phyloP scores from a whole-genome alignment of 805 yeast species.

The Metschnikowia cerradonensis region DNA sequence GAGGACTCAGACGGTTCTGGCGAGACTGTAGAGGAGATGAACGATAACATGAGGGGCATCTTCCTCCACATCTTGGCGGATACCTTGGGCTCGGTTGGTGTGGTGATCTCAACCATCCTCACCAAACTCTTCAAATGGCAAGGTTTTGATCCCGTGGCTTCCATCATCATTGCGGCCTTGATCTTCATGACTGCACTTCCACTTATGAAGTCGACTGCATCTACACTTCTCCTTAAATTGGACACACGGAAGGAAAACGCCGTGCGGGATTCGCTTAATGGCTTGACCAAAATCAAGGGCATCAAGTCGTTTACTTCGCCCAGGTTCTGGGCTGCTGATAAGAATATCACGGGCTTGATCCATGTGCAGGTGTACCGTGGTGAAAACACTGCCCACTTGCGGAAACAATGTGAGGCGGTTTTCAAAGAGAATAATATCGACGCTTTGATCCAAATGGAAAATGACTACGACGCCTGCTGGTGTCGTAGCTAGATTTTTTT shows the following conservation, averaged over 20 bases:
- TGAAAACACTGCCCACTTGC: conserved; percentile 58
- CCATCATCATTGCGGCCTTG: conserved; percentile 77
- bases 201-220: conserved; percentile 73
- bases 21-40: conserved; percentile 40
- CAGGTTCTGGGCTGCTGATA: conserved; percentile 76
- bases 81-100: conserved; percentile 95
- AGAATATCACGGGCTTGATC: conserved; percentile 54
- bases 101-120: conserved; percentile 81
- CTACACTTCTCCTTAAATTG: conserved; percentile 63
- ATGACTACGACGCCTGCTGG: conserved; percentile 64
- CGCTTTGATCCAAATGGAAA: conserved; percentile 66
- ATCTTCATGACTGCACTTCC: conserved; percentile 84
- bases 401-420: conserved; percentile 55
- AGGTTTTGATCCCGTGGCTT: conserved; percentile 90
- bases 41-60: conserved; percentile 86
- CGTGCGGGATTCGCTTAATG: conserved; percentile 62
- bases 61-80: conserved; percentile 93
- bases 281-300: conserved; percentile 68
- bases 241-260: conserved; percentile 55
- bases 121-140: conserved; percentile 63
- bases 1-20: conserved; percentile 2
- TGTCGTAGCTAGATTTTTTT: conserved; percentile 36
- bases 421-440: conserved; percentile 49
- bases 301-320: conserved; percentile 84
- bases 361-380: conserved; percentile 73